A percentile compares a stretch with the other conserved stretches of the same genome.
Evolutionary conservation across 1,284 basidiomycete genomes (phyloP).

Genomic region (Trametes hirsuta): DNA sequence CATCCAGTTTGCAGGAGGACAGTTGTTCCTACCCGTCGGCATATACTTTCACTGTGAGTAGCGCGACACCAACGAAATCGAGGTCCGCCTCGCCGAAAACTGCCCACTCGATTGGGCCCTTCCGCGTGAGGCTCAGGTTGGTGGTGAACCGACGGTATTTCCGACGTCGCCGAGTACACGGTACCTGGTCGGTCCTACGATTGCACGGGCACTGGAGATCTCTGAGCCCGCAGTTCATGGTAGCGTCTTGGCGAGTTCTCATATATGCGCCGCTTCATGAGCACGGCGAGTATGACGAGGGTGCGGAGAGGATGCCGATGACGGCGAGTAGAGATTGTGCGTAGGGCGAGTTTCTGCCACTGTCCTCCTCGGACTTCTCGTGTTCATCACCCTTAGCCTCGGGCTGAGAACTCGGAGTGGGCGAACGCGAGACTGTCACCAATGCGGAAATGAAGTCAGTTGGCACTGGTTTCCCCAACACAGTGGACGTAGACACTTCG

Average conservation of each 20-base stretch:
- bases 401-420: too few relatives aligned
- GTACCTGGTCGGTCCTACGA: neutral
- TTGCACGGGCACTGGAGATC: too few relatives aligned
- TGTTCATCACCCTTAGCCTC: neutral
- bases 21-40: too few relatives aligned
- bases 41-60: constrained; percentile 4
- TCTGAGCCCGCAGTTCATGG: neutral
- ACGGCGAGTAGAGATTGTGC: neutral
- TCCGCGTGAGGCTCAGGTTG: neutral
- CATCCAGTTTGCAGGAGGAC: too few relatives aligned
- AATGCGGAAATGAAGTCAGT: too few relatives aligned
- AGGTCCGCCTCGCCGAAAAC: neutral
- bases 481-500: too few relatives aligned
- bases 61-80: neutral
- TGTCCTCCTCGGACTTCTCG: neutral
- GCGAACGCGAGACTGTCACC: too few relatives aligned
- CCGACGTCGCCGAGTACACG: too few relatives aligned
- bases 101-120: neutral
- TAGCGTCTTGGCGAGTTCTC: neutral
- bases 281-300: neutral
- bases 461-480: too few relatives aligned
- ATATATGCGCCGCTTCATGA: neutral
- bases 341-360: neutral
- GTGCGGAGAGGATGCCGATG: constrained; percentile 1
- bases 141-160: too few relatives aligned